phyloP scores from a whole-genome alignment of 2,329 filamentous ascomycete species.

The Cyanodermella asteris region DNA sequence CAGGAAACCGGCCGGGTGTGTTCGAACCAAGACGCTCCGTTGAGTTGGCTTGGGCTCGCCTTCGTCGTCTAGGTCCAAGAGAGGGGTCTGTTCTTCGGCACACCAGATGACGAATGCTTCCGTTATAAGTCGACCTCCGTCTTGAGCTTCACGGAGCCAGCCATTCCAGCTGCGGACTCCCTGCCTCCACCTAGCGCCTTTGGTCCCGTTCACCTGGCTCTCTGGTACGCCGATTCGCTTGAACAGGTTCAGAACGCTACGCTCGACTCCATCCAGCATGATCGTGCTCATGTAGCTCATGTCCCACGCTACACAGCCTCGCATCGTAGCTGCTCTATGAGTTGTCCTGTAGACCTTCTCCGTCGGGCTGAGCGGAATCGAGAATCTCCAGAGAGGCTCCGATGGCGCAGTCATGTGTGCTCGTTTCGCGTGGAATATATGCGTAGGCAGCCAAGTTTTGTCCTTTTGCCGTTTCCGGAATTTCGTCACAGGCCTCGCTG shows the following conservation, averaged over 20 bases:
- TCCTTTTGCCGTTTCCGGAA: constrained; percentile 68
- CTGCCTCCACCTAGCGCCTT: constrained; percentile 48
- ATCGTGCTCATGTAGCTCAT: constrained; percentile 86
- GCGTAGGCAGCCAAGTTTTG: constrained; percentile 89
- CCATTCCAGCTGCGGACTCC: constrained; percentile 35
- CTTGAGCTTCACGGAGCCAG: constrained; percentile 35
- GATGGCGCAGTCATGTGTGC: constrained; percentile 67
- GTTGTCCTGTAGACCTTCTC: constrained; percentile 78
- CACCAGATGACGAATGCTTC: constrained; percentile 61
- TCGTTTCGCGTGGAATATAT: constrained; percentile 81
- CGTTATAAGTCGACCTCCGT: constrained; percentile 37
- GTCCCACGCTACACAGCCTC: constrained; percentile 74
- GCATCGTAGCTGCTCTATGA: constrained; percentile 53
- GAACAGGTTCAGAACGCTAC: constrained; percentile 44
- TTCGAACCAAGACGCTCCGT: constrained; percentile 42
- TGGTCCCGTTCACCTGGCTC: constrained; percentile 38
- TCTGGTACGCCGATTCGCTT: constrained; percentile 40
- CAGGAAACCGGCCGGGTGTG: constrained; percentile 59
- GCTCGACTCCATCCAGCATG: constrained; percentile 44
- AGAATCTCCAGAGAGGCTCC: constrained; percentile 73
- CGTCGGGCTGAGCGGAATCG: constrained; percentile 63
- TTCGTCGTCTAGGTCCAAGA: constrained; percentile 8
- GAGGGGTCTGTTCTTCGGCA: constrained; percentile 15
- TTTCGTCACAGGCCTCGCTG: constrained; percentile 38
- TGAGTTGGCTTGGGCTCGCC: constrained; percentile 12